Evolutionary conservation across 1,139 yeast genomes (phyloP).

Genomic region (Pichia sp.): DNA sequence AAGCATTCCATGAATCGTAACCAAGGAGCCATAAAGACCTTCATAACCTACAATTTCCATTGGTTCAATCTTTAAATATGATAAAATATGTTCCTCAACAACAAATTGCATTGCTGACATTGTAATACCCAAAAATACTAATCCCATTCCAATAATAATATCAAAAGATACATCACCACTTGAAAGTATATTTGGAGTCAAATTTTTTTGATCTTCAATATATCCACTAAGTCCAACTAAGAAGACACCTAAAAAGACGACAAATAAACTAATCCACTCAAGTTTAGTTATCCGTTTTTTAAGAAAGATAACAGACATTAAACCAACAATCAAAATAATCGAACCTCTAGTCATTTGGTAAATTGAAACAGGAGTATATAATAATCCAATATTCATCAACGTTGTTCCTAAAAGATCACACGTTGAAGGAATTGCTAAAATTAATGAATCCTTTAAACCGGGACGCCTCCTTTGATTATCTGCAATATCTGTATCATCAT

Average conservation of each 20-base stretch:
- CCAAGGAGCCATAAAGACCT: conserved; percentile 57
- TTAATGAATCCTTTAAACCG: conserved; percentile 23
- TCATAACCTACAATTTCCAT: conserved; percentile 67
- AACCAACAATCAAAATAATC: conserved; percentile 68
- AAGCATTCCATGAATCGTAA: conserved; percentile 41
- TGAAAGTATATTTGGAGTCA: neutral
- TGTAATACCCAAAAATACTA: conserved; percentile 57
- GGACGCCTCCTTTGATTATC: conserved; percentile 11
- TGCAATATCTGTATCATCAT: neutral
- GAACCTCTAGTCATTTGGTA: conserved; percentile 85
- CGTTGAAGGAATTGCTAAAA: conserved; percentile 55
- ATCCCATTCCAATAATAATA: conserved; percentile 47
- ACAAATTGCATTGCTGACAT: conserved; percentile 75
- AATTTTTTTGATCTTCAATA: conserved; percentile 7
- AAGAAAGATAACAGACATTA: conserved; percentile 60
- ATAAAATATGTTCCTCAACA: conserved; percentile 63
- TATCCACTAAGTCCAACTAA: conserved; percentile 68
- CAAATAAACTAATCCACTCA: conserved; percentile 61
- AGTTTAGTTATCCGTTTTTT: conserved; percentile 48
- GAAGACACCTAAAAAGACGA: conserved; percentile 62
- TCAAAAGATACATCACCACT: conserved; percentile 20
- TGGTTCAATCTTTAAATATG: conserved; percentile 51
- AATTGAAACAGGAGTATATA: conserved; percentile 73
- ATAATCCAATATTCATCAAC: conserved; percentile 65
- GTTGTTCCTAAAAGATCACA: conserved; percentile 75